Evolutionary conservation across 2,329 filamentous ascomycete genomes (phyloP).

Genomic region (Pestalotiopsis sp.): DNA sequence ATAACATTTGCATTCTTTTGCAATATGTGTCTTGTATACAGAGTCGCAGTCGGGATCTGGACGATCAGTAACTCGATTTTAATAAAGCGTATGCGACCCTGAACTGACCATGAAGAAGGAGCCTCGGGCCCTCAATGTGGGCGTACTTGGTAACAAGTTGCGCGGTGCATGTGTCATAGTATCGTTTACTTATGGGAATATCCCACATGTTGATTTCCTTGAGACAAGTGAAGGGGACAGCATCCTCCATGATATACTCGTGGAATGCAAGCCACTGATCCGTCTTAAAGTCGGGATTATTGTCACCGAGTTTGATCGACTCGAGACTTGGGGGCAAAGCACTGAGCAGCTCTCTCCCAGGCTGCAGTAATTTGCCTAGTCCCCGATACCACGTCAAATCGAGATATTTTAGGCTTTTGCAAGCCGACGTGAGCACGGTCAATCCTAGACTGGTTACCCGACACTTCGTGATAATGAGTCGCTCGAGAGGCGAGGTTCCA

Average conservation of each 20-base stretch:
- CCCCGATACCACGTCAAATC: background rate
- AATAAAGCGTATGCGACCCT: background rate
- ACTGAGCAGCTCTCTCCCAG: background rate
- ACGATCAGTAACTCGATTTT: background rate
- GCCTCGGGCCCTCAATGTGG: no score
- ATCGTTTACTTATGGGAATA: background rate
- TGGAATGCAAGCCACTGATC: background rate
- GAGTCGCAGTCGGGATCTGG: constrained; percentile 4
- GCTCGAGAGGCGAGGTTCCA: background rate
- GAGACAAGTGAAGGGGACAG: background rate
- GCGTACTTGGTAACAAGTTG: background rate
- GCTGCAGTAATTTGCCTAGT: background rate
- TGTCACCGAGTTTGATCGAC: background rate
- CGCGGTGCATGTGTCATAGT: background rate
- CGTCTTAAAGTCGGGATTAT: background rate
- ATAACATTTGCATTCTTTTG: background rate
- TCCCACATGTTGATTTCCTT: constrained; percentile 1
- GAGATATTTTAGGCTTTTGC: background rate
- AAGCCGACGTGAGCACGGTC: background rate
- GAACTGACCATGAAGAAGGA: background rate
- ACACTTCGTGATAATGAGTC: background rate
- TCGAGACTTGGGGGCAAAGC: background rate
- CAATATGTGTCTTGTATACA: background rate
- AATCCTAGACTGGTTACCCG: background rate
- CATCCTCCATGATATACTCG: background rate